These are phyloP conservation scores for Groenewaldozyma auringiensis DNA, from an alignment of 1,139 yeast genomes.

Conservation along the genomic window DNA sequence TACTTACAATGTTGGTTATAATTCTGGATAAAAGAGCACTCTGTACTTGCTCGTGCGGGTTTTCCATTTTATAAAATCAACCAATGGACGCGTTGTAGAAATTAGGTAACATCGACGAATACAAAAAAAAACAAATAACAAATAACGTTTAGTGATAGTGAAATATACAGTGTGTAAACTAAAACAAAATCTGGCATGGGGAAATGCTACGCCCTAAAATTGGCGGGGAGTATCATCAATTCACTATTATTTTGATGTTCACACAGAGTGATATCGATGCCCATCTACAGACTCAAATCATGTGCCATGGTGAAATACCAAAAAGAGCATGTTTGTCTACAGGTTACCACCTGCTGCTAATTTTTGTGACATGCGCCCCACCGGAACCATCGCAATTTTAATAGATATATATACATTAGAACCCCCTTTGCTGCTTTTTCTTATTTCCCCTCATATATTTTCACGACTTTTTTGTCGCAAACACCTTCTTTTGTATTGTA, in stretches of 20 bases:
- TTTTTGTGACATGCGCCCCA: background rate
- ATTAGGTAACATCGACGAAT: background rate
- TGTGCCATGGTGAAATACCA: background rate
- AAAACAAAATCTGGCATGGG: background rate
- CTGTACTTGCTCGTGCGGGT: slow-evolving; percentile 85
- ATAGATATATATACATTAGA: too few species aligned
- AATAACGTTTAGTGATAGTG: background rate
- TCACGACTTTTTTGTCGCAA: background rate
- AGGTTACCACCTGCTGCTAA: background rate
- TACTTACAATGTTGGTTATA: slow-evolving; percentile 53
- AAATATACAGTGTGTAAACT: background rate
- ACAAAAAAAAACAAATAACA: background rate
- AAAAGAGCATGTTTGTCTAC: too few species aligned
- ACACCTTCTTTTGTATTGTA: too few species aligned
- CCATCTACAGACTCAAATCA: too few species aligned
- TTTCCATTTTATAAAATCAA: too few species aligned
- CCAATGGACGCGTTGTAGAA: too few species aligned
- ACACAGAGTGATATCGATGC: too few species aligned
- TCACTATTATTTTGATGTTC: too few species aligned
- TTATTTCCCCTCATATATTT: background rate
- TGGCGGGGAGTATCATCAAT: background rate
- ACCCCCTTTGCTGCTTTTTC: too few species aligned
- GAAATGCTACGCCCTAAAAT: background rate
- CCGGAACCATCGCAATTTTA: background rate
- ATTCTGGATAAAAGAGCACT: slow-evolving; percentile 71